These are phyloP conservation scores for Russula dissimulans DNA, from an alignment of 768 basidiomycete species.

Conservation along the genomic window DNA sequence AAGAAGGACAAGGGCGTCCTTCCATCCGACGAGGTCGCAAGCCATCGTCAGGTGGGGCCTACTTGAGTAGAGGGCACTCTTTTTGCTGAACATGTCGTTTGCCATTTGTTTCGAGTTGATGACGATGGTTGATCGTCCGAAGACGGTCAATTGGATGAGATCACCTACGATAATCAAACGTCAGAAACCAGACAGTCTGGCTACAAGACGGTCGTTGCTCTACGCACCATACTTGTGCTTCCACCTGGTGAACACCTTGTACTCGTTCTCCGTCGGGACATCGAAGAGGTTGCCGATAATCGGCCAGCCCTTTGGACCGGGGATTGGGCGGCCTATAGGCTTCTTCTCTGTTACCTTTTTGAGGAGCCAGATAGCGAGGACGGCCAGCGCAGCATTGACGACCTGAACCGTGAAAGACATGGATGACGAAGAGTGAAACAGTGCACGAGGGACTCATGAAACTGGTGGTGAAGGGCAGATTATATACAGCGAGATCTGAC, in stretches of 20 bases:
- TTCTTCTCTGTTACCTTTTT: slow-evolving; percentile 15
- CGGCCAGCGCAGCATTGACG: slow-evolving; percentile 5
- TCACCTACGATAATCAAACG: slow-evolving; percentile 14
- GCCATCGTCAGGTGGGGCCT: slow-evolving; percentile 21
- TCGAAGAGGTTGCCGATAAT: slow-evolving; percentile 20
- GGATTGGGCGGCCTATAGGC: slow-evolving; percentile 11
- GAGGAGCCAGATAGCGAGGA: slow-evolving; percentile 9
- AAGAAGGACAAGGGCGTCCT: slow-evolving; percentile 18
- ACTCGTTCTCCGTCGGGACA: slow-evolving; percentile 16
- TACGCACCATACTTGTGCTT: slow-evolving; percentile 16
- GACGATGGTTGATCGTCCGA: slow-evolving; percentile 22
- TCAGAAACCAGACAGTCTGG: not conserved
- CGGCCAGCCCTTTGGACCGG: slow-evolving; percentile 16
- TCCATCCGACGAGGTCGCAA: slow-evolving; percentile 20
- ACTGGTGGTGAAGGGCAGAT: not conserved
- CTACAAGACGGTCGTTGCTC: too few relatives aligned
- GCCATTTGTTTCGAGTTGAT: slow-evolving; percentile 20
- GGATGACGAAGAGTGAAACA: not conserved
- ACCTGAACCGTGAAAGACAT: slow-evolving; percentile 11
- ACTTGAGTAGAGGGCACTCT: slow-evolving; percentile 23
- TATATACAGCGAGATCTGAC: not conserved
- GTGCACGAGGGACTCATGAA: not conserved
- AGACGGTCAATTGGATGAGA: slow-evolving; percentile 20
- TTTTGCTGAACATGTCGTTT: slow-evolving; percentile 22
- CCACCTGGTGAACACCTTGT: slow-evolving; percentile 14